Percentiles rank a stretch among this genome's conserved stretches.
Conservation (phyloP, 352 stramenopile genomes). For the Phytophthora boehmeriae region DNA sequence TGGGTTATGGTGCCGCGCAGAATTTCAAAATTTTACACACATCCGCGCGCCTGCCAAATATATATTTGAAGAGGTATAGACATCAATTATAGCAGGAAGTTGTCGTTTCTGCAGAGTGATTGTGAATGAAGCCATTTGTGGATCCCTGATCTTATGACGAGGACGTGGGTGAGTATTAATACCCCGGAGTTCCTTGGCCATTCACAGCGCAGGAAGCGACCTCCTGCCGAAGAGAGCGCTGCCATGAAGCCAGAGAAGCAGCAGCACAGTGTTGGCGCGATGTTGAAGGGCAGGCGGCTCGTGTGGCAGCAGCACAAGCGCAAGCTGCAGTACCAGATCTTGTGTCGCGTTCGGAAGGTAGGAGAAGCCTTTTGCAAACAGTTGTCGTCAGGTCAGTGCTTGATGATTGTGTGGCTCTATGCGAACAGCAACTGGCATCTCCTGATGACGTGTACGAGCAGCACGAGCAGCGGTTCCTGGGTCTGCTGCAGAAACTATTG, state of each 20-base stretch:
- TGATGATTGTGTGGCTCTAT: constrained; percentile 3
- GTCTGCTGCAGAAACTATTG: constrained; percentile 68
- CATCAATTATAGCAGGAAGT: background rate
- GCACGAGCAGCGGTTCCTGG: constrained; percentile 73
- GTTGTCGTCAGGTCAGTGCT: background rate
- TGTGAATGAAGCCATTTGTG: constrained; percentile 25
- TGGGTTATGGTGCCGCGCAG: background rate
- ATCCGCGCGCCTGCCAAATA: background rate
- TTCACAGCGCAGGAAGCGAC: constrained; percentile 3
- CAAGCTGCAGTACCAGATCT: constrained; percentile 61
- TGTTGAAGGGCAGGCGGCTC: constrained; percentile 43
- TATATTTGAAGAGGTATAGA: too few species aligned
- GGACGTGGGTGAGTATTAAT: constrained; percentile 26
- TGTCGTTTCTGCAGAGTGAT: background rate
- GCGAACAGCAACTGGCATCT: constrained; percentile 45
- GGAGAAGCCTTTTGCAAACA: background rate
- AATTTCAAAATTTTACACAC: constrained; percentile 20
- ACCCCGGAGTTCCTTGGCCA: constrained; percentile 12
- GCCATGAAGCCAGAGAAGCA: constrained; percentile 23
- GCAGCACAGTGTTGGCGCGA: constrained; percentile 27
- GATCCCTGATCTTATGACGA: constrained; percentile 25
- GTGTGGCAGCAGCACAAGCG: constrained; percentile 69
- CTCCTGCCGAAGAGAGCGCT: constrained; percentile 3
- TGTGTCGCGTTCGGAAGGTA: constrained; percentile 63
- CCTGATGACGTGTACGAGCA: constrained; percentile 72